These are phyloP conservation scores for Aspergillus haitiensis DNA, from an alignment of 495 filamentous ascomycete genomes.

Conservation along the genomic window DNA sequence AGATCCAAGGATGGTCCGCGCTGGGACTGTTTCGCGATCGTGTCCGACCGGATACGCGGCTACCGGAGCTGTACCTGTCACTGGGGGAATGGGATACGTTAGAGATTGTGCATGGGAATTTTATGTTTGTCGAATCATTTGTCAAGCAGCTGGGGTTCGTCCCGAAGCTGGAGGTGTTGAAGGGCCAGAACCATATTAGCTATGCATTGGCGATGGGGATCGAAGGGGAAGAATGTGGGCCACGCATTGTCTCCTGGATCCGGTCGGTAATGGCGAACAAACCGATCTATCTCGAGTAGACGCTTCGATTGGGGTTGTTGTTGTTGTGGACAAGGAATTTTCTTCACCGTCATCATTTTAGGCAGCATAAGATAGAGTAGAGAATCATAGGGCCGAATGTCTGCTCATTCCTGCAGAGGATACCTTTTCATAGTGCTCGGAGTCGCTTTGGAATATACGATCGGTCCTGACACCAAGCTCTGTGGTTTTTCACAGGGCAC, in stretches of 20 bases:
- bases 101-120: constrained; percentile 8
- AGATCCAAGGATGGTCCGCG: not conserved
- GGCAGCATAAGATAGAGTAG: too few relatives aligned
- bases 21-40: not conserved
- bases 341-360: too few relatives aligned
- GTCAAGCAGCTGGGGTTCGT: not conserved
- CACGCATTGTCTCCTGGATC: not conserved
- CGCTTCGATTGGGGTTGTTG: too few relatives aligned
- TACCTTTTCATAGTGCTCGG: too few relatives aligned
- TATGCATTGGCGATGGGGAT: constrained; percentile 5
- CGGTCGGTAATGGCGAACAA: not conserved
- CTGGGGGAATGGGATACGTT: constrained; percentile 5
- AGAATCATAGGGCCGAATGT: too few relatives aligned
- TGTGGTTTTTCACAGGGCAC: too few relatives aligned
- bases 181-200: constrained; percentile 12
- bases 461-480: too few relatives aligned
- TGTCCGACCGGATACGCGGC: not conserved
- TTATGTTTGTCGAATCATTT: constrained; percentile 1
- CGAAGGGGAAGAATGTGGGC: constrained; percentile 7
- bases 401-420: too few relatives aligned
- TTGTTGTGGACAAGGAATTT: too few relatives aligned
- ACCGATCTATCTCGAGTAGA: not conserved
- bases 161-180: constrained; percentile 4
- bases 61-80: not conserved
- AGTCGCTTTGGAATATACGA: too few relatives aligned